Conservation (phyloP, 768 basidiomycete species). For the Auricularia sp. region DNA sequence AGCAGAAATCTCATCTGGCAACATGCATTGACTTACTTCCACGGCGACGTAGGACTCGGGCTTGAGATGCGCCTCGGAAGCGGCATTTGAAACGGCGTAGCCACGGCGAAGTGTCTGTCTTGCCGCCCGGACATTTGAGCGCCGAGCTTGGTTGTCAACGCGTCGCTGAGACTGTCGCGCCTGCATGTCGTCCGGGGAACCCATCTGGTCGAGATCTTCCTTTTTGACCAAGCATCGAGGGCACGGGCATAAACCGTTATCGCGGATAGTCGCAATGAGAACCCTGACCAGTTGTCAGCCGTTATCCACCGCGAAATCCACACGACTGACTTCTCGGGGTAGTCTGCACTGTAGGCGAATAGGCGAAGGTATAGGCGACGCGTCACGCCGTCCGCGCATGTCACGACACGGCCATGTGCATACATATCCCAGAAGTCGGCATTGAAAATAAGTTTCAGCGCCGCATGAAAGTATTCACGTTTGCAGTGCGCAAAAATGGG, state of each 20-base stretch:
- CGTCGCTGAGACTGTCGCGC: neutral
- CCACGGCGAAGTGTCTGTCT: neutral
- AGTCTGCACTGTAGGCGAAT: constrained; percentile 20
- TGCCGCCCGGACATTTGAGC: neutral
- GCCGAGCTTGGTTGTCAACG: neutral
- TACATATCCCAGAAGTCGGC: constrained; percentile 16
- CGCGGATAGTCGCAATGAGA: constrained; percentile 27
- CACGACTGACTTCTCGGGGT: constrained; percentile 17
- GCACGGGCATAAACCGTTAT: constrained; percentile 30
- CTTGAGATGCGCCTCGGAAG: constrained; percentile 5
- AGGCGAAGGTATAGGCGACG: constrained; percentile 15
- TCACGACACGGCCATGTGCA: constrained; percentile 12
- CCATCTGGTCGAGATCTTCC: constrained; percentile 20
- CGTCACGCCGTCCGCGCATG: constrained; percentile 14
- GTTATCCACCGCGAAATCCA: too few relatives aligned
- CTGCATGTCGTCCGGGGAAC: constrained; percentile 12
- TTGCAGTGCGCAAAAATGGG: constrained; percentile 11
- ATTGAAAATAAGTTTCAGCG: constrained; percentile 12
- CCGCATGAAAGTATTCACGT: constrained; percentile 16
- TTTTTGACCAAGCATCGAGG: constrained; percentile 27
- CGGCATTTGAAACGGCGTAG: constrained; percentile 10
- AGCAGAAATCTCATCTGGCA: too few relatives aligned
- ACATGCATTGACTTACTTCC: neutral
- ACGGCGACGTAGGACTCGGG: constrained; percentile 2
- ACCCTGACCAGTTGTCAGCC: constrained; percentile 14